Evolutionary conservation across 805 yeast genomes (phyloP).

Genomic region (Ogataea degrootiae): DNA sequence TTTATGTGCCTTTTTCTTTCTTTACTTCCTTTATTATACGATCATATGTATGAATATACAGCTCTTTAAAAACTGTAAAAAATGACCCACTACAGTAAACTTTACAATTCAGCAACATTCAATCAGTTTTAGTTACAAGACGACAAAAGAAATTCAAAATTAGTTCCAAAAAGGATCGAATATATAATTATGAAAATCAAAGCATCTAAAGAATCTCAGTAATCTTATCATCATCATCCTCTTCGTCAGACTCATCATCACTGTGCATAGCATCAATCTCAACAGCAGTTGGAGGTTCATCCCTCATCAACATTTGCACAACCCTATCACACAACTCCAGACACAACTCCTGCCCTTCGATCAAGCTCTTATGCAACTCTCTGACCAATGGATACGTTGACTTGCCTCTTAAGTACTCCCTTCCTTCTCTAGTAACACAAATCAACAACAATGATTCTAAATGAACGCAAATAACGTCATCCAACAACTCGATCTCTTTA

Average conservation of each 20-base stretch:
- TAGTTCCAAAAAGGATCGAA: not conserved
- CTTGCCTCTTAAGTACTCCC: slow-evolving; percentile 75
- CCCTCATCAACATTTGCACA: slow-evolving; percentile 91
- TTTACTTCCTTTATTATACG: too few species aligned
- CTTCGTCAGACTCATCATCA: slow-evolving; percentile 42
- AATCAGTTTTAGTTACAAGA: not conserved
- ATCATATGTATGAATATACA: too few species aligned
- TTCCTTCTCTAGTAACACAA: slow-evolving; percentile 66
- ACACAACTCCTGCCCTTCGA: slow-evolving; percentile 36
- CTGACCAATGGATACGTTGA: slow-evolving; percentile 83
- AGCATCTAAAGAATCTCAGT: slow-evolving; percentile 41
- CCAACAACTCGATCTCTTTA: slow-evolving; percentile 69
- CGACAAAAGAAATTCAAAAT: not conserved
- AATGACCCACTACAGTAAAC: too few species aligned
- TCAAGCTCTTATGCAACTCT: slow-evolving; percentile 65
- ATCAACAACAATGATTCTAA: slow-evolving; percentile 76
- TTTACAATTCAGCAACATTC: too few species aligned
- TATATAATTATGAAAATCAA: not conserved
- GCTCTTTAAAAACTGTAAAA: too few species aligned
- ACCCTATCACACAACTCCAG: slow-evolving; percentile 73
- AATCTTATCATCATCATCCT: slow-evolving; percentile 42
- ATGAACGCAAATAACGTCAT: slow-evolving; percentile 61
- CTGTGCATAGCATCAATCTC: slow-evolving; percentile 43
- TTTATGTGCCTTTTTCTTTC: too few species aligned
- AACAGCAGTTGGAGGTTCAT: slow-evolving; percentile 54